These are phyloP conservation scores for Tuber borchii DNA, from an alignment of 495 filamentous ascomycete genomes.

Conservation along the genomic window DNA sequence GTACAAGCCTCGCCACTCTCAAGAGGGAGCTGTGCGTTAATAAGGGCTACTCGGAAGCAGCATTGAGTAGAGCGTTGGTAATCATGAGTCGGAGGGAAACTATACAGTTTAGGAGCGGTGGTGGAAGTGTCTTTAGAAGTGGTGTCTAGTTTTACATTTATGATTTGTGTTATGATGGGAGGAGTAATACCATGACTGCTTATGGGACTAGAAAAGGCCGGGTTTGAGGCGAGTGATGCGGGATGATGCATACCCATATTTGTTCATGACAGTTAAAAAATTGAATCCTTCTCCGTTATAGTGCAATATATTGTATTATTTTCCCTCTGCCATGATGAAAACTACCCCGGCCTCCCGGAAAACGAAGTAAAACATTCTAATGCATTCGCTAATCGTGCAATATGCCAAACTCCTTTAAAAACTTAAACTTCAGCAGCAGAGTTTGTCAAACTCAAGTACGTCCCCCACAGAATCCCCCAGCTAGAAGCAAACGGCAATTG, in stretches of 20 bases:
- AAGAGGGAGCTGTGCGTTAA: conserved; percentile 84
- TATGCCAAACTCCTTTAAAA: background rate
- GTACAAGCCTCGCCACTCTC: conserved; percentile 77
- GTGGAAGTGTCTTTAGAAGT: conserved; percentile 78
- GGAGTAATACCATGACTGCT: background rate
- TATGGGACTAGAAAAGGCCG: background rate
- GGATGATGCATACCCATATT: conserved; percentile 1
- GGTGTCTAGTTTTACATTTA: conserved; percentile 47
- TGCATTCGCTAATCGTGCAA: background rate
- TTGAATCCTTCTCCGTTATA: background rate
- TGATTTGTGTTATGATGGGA: background rate
- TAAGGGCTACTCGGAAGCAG: conserved; percentile 77
- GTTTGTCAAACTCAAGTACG: conserved; percentile 90
- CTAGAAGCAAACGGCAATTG: conserved; percentile 97
- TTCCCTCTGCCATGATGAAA: background rate
- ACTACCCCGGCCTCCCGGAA: background rate
- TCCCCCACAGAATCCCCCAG: conserved; percentile 98
- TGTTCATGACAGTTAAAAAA: background rate
- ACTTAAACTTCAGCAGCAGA: conserved; percentile 59
- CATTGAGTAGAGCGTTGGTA: conserved; percentile 74
- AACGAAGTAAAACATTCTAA: background rate
- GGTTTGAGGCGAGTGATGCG: background rate
- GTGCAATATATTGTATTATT: background rate
- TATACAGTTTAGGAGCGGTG: conserved; percentile 83
- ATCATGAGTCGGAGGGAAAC: conserved; percentile 83